phyloP scores from a whole-genome alignment of 2,329 filamentous ascomycete genomes.

The Eutypella sp. region DNA sequence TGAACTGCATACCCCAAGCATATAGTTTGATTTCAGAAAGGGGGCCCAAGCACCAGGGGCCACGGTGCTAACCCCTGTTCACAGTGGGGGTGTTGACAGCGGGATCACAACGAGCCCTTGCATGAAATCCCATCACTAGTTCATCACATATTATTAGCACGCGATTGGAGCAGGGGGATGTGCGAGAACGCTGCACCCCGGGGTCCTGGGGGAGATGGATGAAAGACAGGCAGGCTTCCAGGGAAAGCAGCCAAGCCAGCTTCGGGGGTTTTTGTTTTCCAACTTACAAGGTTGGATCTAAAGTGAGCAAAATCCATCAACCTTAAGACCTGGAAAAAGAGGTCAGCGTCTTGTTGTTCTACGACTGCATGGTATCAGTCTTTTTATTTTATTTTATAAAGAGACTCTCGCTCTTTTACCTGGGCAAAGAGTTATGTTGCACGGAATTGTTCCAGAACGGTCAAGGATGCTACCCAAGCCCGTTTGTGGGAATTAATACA shows the following conservation, averaged over 20 bases:
- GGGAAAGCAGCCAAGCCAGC: too few relatives aligned
- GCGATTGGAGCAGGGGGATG: neutral
- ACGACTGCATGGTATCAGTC: too few relatives aligned
- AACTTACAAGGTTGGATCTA: neutral
- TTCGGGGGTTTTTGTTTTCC: neutral
- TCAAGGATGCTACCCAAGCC: neutral
- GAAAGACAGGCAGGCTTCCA: too few relatives aligned
- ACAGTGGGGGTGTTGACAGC: slow-evolving; percentile 8
- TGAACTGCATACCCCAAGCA: slow-evolving; percentile 6
- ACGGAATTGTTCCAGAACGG: neutral
- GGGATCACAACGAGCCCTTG: neutral
- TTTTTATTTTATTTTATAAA: too few relatives aligned
- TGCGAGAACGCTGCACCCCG: neutral
- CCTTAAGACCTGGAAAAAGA: too few relatives aligned
- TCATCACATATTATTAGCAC: neutral
- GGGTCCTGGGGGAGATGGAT: too few relatives aligned
- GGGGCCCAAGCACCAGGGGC: slow-evolving; percentile 14
- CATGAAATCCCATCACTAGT: neutral
- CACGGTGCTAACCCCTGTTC: slow-evolving; percentile 13
- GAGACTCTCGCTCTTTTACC: neutral
- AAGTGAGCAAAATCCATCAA: neutral
- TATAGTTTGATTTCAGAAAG: slow-evolving; percentile 13
- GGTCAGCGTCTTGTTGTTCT: too few relatives aligned
- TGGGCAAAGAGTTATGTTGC: neutral
- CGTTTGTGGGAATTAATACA: neutral